Evolutionary conservation across 331 rosid species (phyloP), one percentile per base, ranked within the genome.

Genomic region (Quercus phellos): DNA sequence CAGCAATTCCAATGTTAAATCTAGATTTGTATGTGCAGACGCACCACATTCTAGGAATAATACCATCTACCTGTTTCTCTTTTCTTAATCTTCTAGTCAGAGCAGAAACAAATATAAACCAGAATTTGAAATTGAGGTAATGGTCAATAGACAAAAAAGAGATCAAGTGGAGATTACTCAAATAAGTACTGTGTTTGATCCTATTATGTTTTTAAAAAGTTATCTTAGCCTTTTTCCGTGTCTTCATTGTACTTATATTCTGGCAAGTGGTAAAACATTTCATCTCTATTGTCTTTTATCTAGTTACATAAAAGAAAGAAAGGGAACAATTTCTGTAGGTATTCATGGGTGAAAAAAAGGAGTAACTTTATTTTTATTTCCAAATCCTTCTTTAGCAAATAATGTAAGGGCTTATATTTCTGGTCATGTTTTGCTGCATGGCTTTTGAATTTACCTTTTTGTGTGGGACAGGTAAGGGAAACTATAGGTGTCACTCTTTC

Each of bases 401-500:
- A 66, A 66, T 46, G 5, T 17, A n/a, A 5, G 71, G 27, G 24
- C 35, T 4, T 7, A 5, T 66, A 17, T 18, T 34, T 12, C 6
- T 34, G 22, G 10, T 61, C 16, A 17, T 46, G 53, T n/a, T 63
- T 29, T 63, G 22, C 29, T 63, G 13, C 22, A 63, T 27, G 22
- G 26, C 53, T 34, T 66, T 66, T 66, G 16, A 81, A 63, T 84
- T 72, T 55, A 64, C 51, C 61, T 18, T 75, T 83, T 34, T 82
- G 9, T 70, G 18, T 82, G 72, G 77, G 58, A 86, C 89, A 95
- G 99, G 96, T 95, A 84, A 89, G 99, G 89, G 93, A 93, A 79
- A 94, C 90, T 80, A 86, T 95, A 54, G 99, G 99, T 72, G 94
- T 91, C 74, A 85, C 93, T 60, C 98, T 95, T 74, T 89, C 98